These are phyloP conservation scores for Phytophthora sansomeana DNA, from an alignment of 352 stramenopile genomes.

Conservation along the genomic window DNA sequence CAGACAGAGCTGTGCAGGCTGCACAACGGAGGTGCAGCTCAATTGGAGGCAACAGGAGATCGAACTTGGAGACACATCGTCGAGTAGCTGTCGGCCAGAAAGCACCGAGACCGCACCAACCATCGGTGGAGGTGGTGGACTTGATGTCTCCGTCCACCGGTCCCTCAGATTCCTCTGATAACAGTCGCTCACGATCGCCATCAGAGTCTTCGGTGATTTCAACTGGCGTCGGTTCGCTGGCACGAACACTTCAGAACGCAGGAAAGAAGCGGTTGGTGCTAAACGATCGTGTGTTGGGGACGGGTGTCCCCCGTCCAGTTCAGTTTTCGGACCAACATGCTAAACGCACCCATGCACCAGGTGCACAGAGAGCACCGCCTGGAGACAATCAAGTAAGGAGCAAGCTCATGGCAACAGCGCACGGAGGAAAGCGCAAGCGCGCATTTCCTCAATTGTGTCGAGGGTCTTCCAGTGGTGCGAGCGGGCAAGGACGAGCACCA, in stretches of 20 bases:
- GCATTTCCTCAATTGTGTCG: too few relatives aligned
- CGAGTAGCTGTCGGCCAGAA: neutral
- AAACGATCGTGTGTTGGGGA: neutral
- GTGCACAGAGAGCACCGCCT: neutral
- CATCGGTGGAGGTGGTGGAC: neutral
- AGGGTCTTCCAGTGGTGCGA: constrained; percentile 1
- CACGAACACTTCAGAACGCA: neutral
- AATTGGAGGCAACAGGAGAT: neutral
- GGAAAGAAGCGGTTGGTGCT: neutral
- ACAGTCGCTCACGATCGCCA: neutral
- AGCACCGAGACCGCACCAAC: neutral
- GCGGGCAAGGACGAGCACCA: constrained; percentile 2
- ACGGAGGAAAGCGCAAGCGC: too few relatives aligned
- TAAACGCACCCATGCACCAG: neutral
- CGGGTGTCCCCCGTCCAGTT: neutral
- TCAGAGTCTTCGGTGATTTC: neutral
- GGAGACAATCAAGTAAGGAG: neutral
- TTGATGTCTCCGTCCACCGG: neutral
- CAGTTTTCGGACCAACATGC: neutral
- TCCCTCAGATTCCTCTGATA: neutral
- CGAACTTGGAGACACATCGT: neutral
- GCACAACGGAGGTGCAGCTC: neutral
- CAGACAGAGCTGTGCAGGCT: too few relatives aligned
- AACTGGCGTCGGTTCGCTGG: neutral
- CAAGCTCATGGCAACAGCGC: too few relatives aligned